phyloP scores from a whole-genome alignment of 805 yeast genomes.

The Sporopachydermia lactativora region DNA sequence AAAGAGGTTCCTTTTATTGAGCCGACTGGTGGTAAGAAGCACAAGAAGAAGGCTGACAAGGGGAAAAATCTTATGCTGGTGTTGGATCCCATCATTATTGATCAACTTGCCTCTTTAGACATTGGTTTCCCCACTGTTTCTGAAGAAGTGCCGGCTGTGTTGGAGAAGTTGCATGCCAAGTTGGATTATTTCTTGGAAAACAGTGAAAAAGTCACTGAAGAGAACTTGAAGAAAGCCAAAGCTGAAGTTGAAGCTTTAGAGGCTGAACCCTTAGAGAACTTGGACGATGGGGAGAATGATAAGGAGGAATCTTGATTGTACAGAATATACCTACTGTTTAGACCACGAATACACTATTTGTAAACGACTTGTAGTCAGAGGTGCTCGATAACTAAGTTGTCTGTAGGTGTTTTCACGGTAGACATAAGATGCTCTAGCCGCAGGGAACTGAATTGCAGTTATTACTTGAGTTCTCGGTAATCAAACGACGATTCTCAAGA shows the following conservation, averaged over 20 bases:
- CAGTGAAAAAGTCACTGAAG: slow-evolving; percentile 72
- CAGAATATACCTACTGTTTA: too few relatives aligned
- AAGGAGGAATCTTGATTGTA: neutral
- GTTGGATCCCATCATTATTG: slow-evolving; percentile 34
- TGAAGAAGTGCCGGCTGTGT: slow-evolving; percentile 54
- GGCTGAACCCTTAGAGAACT: slow-evolving; percentile 19
- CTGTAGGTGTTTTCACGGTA: too few relatives aligned
- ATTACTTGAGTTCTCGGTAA: too few relatives aligned
- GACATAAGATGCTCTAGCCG: too few relatives aligned
- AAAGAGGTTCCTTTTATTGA: slow-evolving; percentile 45
- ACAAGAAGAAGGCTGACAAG: slow-evolving; percentile 39
- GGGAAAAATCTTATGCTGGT: slow-evolving; percentile 16
- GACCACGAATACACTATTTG: too few relatives aligned
- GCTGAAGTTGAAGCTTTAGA: slow-evolving; percentile 60
- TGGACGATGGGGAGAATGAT: neutral
- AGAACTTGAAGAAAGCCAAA: slow-evolving; percentile 63
- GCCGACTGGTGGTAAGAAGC: slow-evolving; percentile 31
- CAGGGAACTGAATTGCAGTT: too few relatives aligned
- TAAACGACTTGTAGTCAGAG: too few relatives aligned
- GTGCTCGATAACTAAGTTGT: too few relatives aligned
- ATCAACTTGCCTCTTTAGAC: slow-evolving; percentile 60
- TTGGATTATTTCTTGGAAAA: slow-evolving; percentile 49
- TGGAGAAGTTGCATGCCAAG: slow-evolving; percentile 58
- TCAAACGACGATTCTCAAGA: too few relatives aligned
- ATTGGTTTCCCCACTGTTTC: slow-evolving; percentile 65